Evolutionary conservation across 495 filamentous ascomycete species (phyloP), one percentile per base, ranked within the genome.

Genomic region (Trypethelium eluteriae): DNA sequence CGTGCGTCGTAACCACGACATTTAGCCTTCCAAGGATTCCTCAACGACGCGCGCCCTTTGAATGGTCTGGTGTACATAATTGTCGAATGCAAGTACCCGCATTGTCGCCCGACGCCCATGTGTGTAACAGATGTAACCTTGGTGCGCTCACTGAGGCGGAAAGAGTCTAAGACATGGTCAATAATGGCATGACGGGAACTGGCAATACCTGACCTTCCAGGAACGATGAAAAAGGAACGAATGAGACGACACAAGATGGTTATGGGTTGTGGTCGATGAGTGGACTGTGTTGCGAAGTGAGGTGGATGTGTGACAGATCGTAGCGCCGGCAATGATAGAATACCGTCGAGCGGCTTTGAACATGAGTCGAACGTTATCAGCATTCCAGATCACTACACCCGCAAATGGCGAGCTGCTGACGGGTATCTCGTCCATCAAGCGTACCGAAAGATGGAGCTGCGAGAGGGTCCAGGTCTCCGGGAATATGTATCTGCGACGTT

Each of bases 61-160:
- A 18, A 36, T 59, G 53, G 32, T 35, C 32, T 18, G n/a, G 53
- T n/a, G 32, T 36, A 7, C 53, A 36, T 4, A 35, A 36, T 59
- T 36, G 53, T 59, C 3, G 6, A 10, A 59, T 59, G 53, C 53
- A 59, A 18, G 34, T 36, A 59, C 7, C 53, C 53, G 53, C 53
- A 6, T 18, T 59, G 36, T 59, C 10, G 53, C 11, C 9, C 18
- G 53, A 59, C 53, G 53, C 11, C 53, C 53, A 59, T 32, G 53
- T 59, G 53, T 59, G 53, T 59, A 59, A 59, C 53, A 32, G 18
- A 35, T 5, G 34, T 36, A 59, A 59, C 18, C 32, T 59, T 59
- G 53, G 53, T 36, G 34, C 32, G 36, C 25, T 59, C 3, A 7
- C 18, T 18, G 32, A 6, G 7, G 53, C 36, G 6, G 32, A 10